Evolutionary conservation across 306 rosid genomes (phyloP).

Genomic region (Cercis canadensis): DNA sequence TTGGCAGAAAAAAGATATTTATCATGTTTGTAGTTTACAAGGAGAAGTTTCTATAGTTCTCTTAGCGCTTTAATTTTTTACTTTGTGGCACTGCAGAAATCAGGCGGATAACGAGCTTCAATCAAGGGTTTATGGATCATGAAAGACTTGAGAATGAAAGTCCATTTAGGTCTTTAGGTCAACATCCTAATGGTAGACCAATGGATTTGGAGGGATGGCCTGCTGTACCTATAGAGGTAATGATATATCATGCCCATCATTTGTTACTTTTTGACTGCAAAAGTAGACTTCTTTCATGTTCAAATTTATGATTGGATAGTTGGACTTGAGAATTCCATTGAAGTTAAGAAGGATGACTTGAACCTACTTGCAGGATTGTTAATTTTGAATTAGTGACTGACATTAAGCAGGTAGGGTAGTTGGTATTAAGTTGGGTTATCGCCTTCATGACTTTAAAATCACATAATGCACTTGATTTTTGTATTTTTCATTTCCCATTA

Average conservation of each 20-base stretch:
- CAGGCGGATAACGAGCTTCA: conserved; percentile 65
- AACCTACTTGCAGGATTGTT: neutral
- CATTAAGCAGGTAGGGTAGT: neutral
- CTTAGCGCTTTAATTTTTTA: conserved; percentile 8
- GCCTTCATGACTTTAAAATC: conserved; percentile 13
- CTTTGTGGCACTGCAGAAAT: conserved; percentile 59
- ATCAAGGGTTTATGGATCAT: conserved; percentile 65
- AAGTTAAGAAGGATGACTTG: neutral
- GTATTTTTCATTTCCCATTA: neutral
- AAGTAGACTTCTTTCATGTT: neutral
- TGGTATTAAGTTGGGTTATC: conserved; percentile 12
- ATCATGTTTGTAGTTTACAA: conserved; percentile 18
- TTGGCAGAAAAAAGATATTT: too few species aligned
- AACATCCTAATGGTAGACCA: conserved; percentile 59
- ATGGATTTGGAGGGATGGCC: conserved; percentile 88
- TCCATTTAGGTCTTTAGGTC: conserved; percentile 67
- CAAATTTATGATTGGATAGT: too few species aligned
- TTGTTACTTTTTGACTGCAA: neutral
- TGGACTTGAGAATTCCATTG: conserved; percentile 4
- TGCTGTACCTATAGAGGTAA: conserved; percentile 69
- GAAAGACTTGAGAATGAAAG: conserved; percentile 76
- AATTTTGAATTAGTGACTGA: neutral
- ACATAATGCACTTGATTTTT: neutral
- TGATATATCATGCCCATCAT: conserved; percentile 3
- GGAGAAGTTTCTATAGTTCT: conserved; percentile 8